Percentiles rank a stretch among this genome's conserved stretches.
Evolutionary conservation across 352 stramenopile genomes (phyloP).

Genomic region (Pythium guiyangense): DNA sequence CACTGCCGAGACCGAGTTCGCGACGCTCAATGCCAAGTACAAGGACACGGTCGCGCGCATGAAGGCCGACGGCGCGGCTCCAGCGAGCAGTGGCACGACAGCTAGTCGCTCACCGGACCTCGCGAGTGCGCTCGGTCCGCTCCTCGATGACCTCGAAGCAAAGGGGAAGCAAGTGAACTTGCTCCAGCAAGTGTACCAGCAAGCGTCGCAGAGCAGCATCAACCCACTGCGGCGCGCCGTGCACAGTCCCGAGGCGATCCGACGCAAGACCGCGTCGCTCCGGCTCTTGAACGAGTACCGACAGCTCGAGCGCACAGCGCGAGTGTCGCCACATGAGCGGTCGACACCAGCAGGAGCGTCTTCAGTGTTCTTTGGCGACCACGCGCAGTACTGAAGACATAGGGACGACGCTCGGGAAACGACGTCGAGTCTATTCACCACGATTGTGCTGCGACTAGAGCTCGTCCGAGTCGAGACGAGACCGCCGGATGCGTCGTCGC

Average conservation of each 20-base stretch:
- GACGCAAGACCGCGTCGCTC: constrained; percentile 56
- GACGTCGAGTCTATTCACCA: background rate
- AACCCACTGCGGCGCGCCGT: constrained; percentile 48
- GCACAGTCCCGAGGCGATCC: constrained; percentile 49
- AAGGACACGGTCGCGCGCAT: constrained; percentile 41
- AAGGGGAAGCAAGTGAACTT: constrained; percentile 68
- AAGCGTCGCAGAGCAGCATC: constrained; percentile 53
- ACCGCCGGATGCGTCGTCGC: constrained; percentile 10
- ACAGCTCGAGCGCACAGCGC: constrained; percentile 48
- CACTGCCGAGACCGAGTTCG: constrained; percentile 42
- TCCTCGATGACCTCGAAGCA: constrained; percentile 57
- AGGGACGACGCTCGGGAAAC: background rate
- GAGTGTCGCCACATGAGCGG: constrained; percentile 2
- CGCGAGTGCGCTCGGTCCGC: constrained; percentile 31
- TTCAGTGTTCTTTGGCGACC: constrained; percentile 13
- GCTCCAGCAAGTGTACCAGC: constrained; percentile 57
- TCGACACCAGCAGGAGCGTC: constrained; percentile 1
- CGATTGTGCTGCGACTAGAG: background rate
- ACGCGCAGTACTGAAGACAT: constrained; percentile 16
- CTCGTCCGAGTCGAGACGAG: constrained; percentile 15
- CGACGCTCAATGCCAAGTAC: constrained; percentile 31
- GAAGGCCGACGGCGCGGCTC: constrained; percentile 13
- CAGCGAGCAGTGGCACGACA: no score
- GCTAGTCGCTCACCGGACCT: constrained; percentile 23
- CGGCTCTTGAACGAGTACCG: constrained; percentile 65